These are phyloP conservation scores for Trypanosoma grayi DNA, from an alignment of 208 protist genomes.

Conservation along the genomic window DNA sequence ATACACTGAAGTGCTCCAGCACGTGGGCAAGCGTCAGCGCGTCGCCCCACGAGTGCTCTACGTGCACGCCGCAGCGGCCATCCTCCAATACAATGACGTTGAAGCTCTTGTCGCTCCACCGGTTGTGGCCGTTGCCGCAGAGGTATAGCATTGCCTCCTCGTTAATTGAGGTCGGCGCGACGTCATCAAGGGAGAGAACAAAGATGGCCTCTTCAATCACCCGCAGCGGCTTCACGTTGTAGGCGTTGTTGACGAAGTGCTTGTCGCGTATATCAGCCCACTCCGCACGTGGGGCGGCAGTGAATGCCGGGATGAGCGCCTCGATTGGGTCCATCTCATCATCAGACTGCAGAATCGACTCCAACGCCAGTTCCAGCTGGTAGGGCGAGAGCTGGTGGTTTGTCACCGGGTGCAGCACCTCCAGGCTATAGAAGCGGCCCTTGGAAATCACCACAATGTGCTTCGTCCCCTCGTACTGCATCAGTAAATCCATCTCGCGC, in stretches of 20 bases:
- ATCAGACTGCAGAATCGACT: conserved; percentile 44
- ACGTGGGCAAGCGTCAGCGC: conserved; percentile 51
- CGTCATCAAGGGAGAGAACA: conserved; percentile 71
- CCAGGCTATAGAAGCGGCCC: conserved; percentile 64
- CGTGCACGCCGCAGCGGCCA: conserved; percentile 59
- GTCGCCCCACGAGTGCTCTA: conserved; percentile 85
- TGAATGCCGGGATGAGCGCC: conserved; percentile 64
- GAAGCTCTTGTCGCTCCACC: conserved; percentile 86
- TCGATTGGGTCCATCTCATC: conserved; percentile 46
- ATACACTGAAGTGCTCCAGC: conserved; percentile 47
- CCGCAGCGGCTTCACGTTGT: conserved; percentile 61
- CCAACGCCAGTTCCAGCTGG: conserved; percentile 49
- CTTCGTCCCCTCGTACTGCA: conserved; percentile 48
- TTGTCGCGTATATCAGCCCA: conserved; percentile 73
- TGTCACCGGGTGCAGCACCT: conserved; percentile 45
- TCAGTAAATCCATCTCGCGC: conserved; percentile 63
- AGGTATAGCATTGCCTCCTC: conserved; percentile 37
- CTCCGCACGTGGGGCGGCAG: conserved; percentile 55
- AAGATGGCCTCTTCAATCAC: conserved; percentile 78
- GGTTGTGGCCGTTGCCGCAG: conserved; percentile 62
- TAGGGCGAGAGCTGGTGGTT: conserved; percentile 49
- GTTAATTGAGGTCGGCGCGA: conserved; percentile 8
- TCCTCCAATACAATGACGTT: conserved; percentile 60
- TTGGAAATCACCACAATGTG: conserved; percentile 78
- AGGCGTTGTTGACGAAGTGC: conserved; percentile 64